Base-by-base conservation (phyloP, 768 basidiomycete species). In the Saitozyma podzolica region DNA sequence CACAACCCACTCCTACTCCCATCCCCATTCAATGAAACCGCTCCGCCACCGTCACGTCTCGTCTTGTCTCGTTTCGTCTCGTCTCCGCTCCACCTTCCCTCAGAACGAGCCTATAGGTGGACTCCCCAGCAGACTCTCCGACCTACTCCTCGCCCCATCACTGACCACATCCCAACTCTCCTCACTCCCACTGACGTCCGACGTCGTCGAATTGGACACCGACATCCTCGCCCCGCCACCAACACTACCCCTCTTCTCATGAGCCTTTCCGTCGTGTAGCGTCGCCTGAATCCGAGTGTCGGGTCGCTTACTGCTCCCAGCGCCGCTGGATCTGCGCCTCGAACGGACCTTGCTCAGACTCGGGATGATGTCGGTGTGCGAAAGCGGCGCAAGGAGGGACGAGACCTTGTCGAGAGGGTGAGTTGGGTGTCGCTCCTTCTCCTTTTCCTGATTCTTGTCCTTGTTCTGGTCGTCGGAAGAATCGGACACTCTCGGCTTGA, bases 401-500 rank as follows among this genome's bases (percentile, higher is more conserved):
- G 50, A 29, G 10, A 45, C 14, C 41, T 51, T 29, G 37, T 42
- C 54, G 17, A 19, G 19, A 13, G 37, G 39, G 17, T 10, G 56
- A 17, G 8, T 43, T 47, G 14, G 56, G 40, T 48, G n/a, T 39
- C 9, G 50, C 42, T 41, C 14, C 47, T 41, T 3, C 47, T 11
- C 54, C 54, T 6, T 13, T 3, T 53, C 1, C 51, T n/a, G 51
- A 6, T 4, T 14, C 51, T n/a, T 20, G n/a, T 37, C 13, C 11
- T 37, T 29, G 8, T 45, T 50, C 56, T 40, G 20, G 40, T 19
- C 45, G 50, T 11, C 54, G 41, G 40, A 54, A 49, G 40, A 55
- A n/a, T 54, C 42, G 20, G 40, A 48, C 8, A 65, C 65, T 6
- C 40, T 66, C 7, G 84, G 85, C 76, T 92, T 94, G 67, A 97